Percentiles rank a stretch among this genome's conserved stretches.
phyloP scores from a whole-genome alignment of 2,329 filamentous ascomycete genomes.

The Hypoxylon sp. region DNA sequence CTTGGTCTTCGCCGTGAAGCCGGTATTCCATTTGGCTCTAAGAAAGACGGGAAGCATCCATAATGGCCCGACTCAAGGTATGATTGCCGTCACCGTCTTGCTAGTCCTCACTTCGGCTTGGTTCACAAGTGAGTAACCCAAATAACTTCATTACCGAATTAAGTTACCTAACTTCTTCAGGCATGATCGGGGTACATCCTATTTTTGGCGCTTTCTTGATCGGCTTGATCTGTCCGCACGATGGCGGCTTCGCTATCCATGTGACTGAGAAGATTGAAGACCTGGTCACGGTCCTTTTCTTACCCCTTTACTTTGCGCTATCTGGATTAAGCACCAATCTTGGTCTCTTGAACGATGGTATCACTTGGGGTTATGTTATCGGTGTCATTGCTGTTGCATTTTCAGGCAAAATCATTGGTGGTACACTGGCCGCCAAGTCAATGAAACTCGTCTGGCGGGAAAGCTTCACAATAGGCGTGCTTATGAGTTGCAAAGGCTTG shows the following conservation, averaged over 20 bases:
- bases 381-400: slow-evolving; percentile 87
- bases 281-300: slow-evolving; percentile 83
- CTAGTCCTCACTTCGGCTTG: slow-evolving; percentile 77
- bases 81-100: slow-evolving; percentile 85
- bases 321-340: slow-evolving; percentile 91
- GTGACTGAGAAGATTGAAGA: slow-evolving; percentile 96
- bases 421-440: slow-evolving; percentile 79
- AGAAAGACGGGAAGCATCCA: slow-evolving; percentile 81
- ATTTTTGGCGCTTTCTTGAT: slow-evolving; percentile 95
- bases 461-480: slow-evolving; percentile 84
- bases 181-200: slow-evolving; percentile 90
- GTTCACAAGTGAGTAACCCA: slow-evolving; percentile 61
- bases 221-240: slow-evolving; percentile 89
- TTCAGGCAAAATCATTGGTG: slow-evolving; percentile 85
- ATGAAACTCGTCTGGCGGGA: slow-evolving; percentile 91
- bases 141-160: background rate
- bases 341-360: slow-evolving; percentile 83
- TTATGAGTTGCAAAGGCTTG: slow-evolving; percentile 98
- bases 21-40: slow-evolving; percentile 80
- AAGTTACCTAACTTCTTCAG: slow-evolving; percentile 60
- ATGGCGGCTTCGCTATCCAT: slow-evolving; percentile 90
- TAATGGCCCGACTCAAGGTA: slow-evolving; percentile 87
- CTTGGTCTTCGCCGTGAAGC: slow-evolving; percentile 78
- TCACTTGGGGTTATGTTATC: slow-evolving; percentile 90
- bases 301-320: slow-evolving; percentile 93